Conservation (phyloP, 23 red algal genomes). For the Gracilaria gracilis region DNA sequence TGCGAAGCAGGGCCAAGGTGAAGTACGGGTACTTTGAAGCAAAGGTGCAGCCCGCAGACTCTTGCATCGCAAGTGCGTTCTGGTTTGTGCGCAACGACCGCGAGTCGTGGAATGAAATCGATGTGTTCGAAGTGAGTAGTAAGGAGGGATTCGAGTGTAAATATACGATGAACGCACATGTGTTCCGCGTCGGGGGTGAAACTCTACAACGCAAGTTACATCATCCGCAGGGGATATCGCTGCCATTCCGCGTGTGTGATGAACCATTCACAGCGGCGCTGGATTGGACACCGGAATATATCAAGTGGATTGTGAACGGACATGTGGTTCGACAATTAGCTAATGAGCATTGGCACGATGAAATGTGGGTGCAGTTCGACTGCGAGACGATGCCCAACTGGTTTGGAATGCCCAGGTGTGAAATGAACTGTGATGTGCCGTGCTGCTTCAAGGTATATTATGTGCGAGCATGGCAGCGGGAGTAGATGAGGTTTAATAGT, state of each 20-base stretch:
- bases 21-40: conserved; percentile 59
- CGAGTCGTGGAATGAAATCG: conserved; percentile 67
- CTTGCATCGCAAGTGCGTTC: conserved; percentile 34
- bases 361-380: conserved; percentile 67
- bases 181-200: conserved; percentile 16
- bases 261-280: conserved; percentile 19
- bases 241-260: conserved; percentile 20
- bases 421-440: conserved; percentile 13
- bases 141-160: conserved; percentile 8
- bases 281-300: conserved; percentile 30
- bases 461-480: neutral
- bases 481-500: too few species aligned
- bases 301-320: conserved; percentile 57
- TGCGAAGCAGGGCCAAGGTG: conserved; percentile 48
- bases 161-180: conserved; percentile 67
- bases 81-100: conserved; percentile 57
- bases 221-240: neutral
- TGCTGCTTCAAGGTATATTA: conserved; percentile 28
- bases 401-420: conserved; percentile 45
- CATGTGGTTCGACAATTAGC: conserved; percentile 37
- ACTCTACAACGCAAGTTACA: conserved; percentile 6
- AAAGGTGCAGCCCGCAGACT: conserved; percentile 35
- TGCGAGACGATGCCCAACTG: conserved; percentile 68
- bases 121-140: conserved; percentile 53
- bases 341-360: conserved; percentile 54